phyloP scores from a whole-genome alignment of 306 rosid species.

The Vicia faba region DNA sequence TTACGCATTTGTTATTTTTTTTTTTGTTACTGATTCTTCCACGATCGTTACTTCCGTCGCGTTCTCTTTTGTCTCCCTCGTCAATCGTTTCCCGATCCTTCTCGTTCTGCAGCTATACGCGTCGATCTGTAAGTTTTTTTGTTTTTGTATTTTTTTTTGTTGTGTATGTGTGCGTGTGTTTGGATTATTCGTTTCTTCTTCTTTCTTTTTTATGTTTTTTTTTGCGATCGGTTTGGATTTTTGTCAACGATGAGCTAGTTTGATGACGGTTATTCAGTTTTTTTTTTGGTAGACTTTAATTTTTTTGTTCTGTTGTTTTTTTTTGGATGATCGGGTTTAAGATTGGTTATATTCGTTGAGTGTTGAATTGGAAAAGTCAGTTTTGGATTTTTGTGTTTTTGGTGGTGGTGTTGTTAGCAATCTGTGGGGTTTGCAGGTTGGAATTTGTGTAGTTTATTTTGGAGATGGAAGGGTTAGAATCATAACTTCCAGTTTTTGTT shows the following conservation, averaged over 20 bases:
- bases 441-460: conserved; percentile 34
- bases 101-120: conserved; percentile 23
- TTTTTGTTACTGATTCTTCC: conserved; percentile 8
- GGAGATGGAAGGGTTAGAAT: conserved; percentile 32
- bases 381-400: not conserved
- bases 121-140: conserved; percentile 58
- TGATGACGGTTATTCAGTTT: conserved; percentile 7
- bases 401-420: conserved; percentile 17
- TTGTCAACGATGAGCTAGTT: conserved; percentile 25
- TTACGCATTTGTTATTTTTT: conserved; percentile 30
- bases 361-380: conserved; percentile 7
- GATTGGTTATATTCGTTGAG: conserved; percentile 26
- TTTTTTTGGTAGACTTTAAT: not conserved
- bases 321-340: conserved; percentile 50
- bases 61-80: not conserved
- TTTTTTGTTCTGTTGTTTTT: not conserved
- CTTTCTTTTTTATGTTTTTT: not conserved
- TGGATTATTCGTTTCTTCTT: conserved; percentile 1
- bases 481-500: conserved; percentile 6
- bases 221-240: conserved; percentile 26
- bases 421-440: conserved; percentile 33
- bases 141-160: not conserved
- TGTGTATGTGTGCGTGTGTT: not conserved
- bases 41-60: conserved; percentile 47
- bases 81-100: conserved; percentile 47